Evolutionary conservation across 2,329 filamentous ascomycete species (phyloP).

Genomic region (Nemania diffusa): DNA sequence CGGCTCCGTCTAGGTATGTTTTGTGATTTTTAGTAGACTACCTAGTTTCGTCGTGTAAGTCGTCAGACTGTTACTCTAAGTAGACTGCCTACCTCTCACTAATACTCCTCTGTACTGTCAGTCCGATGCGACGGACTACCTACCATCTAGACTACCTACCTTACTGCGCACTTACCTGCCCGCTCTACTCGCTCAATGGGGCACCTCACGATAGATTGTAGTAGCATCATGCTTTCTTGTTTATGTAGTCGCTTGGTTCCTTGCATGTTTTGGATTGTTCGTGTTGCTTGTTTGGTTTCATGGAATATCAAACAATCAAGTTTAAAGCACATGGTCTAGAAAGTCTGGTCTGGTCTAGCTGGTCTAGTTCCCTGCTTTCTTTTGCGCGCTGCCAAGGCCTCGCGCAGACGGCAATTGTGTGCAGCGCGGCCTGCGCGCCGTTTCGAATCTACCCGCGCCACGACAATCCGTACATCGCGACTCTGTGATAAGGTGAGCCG

Average conservation of each 20-base stretch:
- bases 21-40: not conserved
- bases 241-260: not conserved
- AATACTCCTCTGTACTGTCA: too few species aligned
- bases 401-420: slow-evolving; percentile 40
- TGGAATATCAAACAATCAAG: slow-evolving; percentile 2
- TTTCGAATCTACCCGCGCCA: slow-evolving; percentile 34
- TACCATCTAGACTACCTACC: too few species aligned
- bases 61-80: not conserved
- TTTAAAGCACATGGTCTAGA: not conserved
- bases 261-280: not conserved
- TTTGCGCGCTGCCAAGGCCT: slow-evolving; percentile 33
- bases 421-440: slow-evolving; percentile 30
- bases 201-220: too few species aligned
- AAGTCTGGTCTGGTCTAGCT: not conserved
- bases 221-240: not conserved
- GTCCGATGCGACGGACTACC: too few species aligned
- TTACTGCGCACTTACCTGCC: too few species aligned
- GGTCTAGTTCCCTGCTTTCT: slow-evolving; percentile 13
- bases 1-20: not conserved
- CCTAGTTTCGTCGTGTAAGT: not conserved
- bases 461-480: slow-evolving; percentile 41
- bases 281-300: not conserved
- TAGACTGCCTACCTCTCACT: too few species aligned
- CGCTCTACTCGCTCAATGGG: too few species aligned
- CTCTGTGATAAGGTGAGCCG: slow-evolving; percentile 41